Percentiles rank a stretch among this genome's conserved stretches.
Evolutionary conservation across 305 asterid species (phyloP).

Genomic region (Galium porrigens): DNA sequence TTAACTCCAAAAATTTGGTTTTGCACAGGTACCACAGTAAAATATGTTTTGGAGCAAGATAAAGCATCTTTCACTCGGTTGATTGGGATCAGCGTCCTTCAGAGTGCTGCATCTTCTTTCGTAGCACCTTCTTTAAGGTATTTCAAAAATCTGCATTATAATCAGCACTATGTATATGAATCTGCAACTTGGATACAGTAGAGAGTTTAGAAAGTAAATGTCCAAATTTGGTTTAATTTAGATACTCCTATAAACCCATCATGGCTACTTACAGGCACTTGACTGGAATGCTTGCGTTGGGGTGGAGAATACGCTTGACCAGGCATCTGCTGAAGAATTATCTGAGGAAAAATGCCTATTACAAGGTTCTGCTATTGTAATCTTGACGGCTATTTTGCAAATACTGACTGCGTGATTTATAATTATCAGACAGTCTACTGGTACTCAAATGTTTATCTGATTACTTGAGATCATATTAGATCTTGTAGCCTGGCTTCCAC

Average conservation of each 20-base stretch:
- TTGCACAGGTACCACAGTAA: constrained; percentile 80
- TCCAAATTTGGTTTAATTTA: neutral
- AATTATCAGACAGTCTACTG: neutral
- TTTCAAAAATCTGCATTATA: constrained; percentile 8
- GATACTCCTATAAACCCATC: neutral
- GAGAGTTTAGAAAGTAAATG: neutral
- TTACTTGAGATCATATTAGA: neutral
- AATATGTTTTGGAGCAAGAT: constrained; percentile 87
- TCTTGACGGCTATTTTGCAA: neutral
- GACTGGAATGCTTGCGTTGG: constrained; percentile 80
- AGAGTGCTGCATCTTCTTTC: constrained; percentile 95
- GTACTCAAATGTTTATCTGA: neutral
- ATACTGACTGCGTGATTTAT: neutral
- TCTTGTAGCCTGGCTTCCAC: neutral
- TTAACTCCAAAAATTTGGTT: constrained; percentile 17
- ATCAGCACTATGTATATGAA: neutral
- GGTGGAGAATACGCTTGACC: constrained; percentile 96
- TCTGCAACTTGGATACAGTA: neutral
- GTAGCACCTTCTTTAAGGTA: constrained; percentile 96
- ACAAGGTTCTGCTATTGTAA: constrained; percentile 41
- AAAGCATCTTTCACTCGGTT: constrained; percentile 71
- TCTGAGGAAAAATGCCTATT: constrained; percentile 74
- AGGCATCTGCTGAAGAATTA: constrained; percentile 69
- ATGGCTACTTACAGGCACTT: constrained; percentile 45
- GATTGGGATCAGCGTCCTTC: constrained; percentile 89